Conservation (phyloP, 176 grass and related monocot genomes). For the Aechmea fasciata region DNA sequence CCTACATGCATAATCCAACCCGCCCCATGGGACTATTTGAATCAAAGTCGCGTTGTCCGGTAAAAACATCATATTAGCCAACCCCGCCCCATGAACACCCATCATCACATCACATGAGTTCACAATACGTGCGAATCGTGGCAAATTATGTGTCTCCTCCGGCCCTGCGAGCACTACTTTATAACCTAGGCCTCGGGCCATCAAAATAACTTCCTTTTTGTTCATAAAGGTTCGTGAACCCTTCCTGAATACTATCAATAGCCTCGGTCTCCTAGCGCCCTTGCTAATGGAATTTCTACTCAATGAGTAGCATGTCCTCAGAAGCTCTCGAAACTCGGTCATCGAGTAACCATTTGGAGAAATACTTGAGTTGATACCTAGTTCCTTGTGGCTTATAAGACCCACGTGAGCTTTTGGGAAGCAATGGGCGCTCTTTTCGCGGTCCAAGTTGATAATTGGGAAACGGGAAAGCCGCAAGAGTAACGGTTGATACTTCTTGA, state of each 20-base stretch:
- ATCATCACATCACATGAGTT: conserved; percentile 29
- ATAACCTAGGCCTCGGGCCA: conserved; percentile 13
- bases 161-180: conserved; percentile 10
- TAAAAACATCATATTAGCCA: conserved; percentile 27
- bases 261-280: conserved; percentile 11
- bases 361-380: conserved; percentile 20
- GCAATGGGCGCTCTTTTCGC: conserved; percentile 9
- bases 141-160: conserved; percentile 7
- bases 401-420: conserved; percentile 14
- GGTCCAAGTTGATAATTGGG: conserved; percentile 15
- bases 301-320: conserved; percentile 16
- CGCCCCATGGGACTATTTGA: conserved; percentile 25
- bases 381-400: conserved; percentile 23
- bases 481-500: conserved; percentile 11
- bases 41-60: conserved; percentile 17
- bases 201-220: conserved; percentile 21
- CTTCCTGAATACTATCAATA: conserved; percentile 20
- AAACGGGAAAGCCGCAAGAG: conserved; percentile 15
- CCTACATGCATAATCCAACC: conserved; percentile 16
- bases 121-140: conserved; percentile 13
- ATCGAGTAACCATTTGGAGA: conserved; percentile 22
- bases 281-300: not conserved
- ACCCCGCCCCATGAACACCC: conserved; percentile 21
- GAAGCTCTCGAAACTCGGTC: conserved; percentile 16
- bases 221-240: conserved; percentile 17